Base-by-base conservation (phyloP, 192 early-diverging fungal species). In the Borealophlyctis nickersoniae region DNA sequence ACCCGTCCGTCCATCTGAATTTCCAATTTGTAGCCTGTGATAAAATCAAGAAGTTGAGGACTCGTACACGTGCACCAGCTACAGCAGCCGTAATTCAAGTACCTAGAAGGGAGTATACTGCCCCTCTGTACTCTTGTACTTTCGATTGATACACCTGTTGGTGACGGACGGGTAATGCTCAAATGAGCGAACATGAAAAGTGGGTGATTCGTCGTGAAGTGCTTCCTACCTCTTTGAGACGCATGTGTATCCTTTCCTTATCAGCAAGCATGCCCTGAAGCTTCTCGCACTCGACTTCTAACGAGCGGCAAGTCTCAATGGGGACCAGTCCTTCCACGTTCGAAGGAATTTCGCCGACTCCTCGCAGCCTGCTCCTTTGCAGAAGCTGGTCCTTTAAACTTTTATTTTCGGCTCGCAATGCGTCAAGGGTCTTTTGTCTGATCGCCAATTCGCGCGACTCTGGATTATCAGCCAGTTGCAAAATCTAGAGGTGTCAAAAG, bases 381-480 rank as follows among this genome's bases (percentile, higher is more conserved):
- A 7, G 1, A 1, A 91, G 49, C 45, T 70, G 59, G 14, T 76
- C 60, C 52, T 75, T 32, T 22, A 94, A 73, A 1, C 76, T 77
- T 2, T 70, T 53, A 70, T 95, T 95, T 73, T 93, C 93, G 13
- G 76, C 76, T 13, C 64, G 60, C 49, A 95, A 72, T 3, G 81
- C 74, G 16, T 88, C 77, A 4, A 95, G 78, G 61, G 75, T 85
- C 14, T 74, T 72, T 45, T 90, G 80, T n/a, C 89, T 85, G 55
- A 91, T 84, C 29, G 81, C 84, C 52, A 77, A 82, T 57, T 89
- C 86, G 16, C 58, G 70, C 1, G 83, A 69, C 14, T 88, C 83
- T 3, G 90, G 92, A 67, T 91, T 93, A 49, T 91, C 87, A 22
- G 78, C 80, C n/a, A 91, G 71, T 69, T 89, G 79, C 49, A 93